Conservation (phyloP, 2,329 filamentous ascomycete genomes). For the Ophiostoma fasciatum region DNA sequence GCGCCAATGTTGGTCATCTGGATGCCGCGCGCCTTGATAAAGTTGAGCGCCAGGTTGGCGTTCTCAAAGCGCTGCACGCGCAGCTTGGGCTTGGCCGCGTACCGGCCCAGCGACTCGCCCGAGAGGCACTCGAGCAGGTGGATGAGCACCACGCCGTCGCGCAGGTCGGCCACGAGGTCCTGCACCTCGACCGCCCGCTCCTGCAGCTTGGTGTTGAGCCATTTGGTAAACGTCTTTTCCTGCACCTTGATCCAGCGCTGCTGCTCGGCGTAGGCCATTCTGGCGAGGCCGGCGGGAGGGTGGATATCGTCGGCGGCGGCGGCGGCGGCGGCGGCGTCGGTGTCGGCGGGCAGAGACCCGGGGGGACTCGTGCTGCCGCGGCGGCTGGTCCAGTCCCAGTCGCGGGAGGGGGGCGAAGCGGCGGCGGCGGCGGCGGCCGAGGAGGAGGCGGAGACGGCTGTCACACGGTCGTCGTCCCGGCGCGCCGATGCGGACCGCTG, state of each 20-base stretch:
- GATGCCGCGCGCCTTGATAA: conserved; percentile 69
- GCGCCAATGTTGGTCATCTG: conserved; percentile 98
- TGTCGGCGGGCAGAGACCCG: too few relatives aligned
- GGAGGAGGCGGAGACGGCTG: too few relatives aligned
- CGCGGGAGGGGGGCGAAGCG: too few relatives aligned
- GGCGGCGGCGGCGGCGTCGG: neutral
- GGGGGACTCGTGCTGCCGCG: conserved; percentile 5
- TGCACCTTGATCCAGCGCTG: conserved; percentile 67
- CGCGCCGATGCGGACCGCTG: conserved; percentile 29
- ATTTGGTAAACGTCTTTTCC: conserved; percentile 99
- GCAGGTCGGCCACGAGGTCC: conserved; percentile 78
- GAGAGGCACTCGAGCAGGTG: conserved; percentile 95
- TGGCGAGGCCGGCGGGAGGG: conserved; percentile 32
- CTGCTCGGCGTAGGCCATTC: conserved; percentile 50
- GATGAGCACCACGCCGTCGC: conserved; percentile 89
- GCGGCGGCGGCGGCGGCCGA: too few relatives aligned
- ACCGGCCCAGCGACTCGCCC: conserved; percentile 85
- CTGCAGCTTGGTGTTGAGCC: conserved; percentile 93
- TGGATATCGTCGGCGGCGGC: neutral
- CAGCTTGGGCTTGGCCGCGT: conserved; percentile 90
- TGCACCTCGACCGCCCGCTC: conserved; percentile 64
- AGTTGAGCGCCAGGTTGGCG: conserved; percentile 88
- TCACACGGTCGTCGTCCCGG: conserved; percentile 17
- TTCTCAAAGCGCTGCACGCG: conserved; percentile 97
- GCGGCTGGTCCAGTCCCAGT: conserved; percentile 9